Base-by-base conservation (phyloP, 2,329 filamentous ascomycete species). In the Cephalotrichum gorgonifer region DNA sequence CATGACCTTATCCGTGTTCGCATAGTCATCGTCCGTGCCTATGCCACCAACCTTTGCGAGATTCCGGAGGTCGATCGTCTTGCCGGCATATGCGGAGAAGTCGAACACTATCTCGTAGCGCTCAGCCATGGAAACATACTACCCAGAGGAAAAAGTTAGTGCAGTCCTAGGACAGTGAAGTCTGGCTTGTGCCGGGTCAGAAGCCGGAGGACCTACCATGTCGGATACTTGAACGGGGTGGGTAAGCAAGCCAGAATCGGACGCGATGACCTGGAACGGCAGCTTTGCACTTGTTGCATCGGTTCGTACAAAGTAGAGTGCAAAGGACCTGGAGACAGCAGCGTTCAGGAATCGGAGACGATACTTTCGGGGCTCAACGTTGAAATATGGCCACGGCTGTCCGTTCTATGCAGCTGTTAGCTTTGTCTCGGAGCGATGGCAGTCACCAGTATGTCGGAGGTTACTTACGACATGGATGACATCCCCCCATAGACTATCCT, bases 291-390 rank as follows among this genome's bases (percentile, higher is more conserved):
- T 51, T 33, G 54, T 22, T 35, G 60, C 62, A 26, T 60, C 57
- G 22, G 64, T 63, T 28, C 58, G 54, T 17, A 56, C 65, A 41
- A 77, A 68, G 55, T 71, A 75, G 8, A 79, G 60, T 15, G 66
- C 60, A 50, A 74, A 79, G 15, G 68, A 66, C 43, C 72, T 60
- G 25, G 66, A 71, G 46, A 75, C 56, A n/a, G 71, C 66, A 11
- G 70, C 68, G 58, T 79, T 70, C 25, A 78, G 66, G 49, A 79
- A 57, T 2, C 77, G 65, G 54, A 81, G 71, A 20, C 76, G 73
- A 59, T 81, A 81, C 58, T 79, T 81, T 57, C 77, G 70, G 6
- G 75, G 76, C 59, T 81, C 73, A 4, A 80, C 76, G n/a, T 70
- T 66, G 9, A 78, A 54, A 53, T 68, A 79, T 3, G 78, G 78